phyloP scores from a whole-genome alignment of 208 protist genomes.

The Leishmania tarentolae region DNA sequence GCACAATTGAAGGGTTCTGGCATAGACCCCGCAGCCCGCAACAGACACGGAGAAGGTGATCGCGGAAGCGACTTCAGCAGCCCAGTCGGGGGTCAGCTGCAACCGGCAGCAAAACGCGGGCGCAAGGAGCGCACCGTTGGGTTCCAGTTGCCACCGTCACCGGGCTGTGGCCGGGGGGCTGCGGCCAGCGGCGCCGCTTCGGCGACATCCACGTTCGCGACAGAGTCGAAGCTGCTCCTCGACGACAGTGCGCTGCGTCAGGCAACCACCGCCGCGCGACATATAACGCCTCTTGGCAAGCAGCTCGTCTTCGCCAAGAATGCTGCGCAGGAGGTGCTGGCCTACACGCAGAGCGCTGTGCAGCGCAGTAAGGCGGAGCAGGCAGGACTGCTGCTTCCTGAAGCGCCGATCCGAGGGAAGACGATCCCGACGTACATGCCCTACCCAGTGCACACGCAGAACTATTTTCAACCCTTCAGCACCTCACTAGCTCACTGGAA shows the following conservation, averaged over 20 bases:
- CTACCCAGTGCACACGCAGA: slow-evolving; percentile 53
- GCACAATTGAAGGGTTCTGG: slow-evolving; percentile 14
- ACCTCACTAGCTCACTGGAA: slow-evolving; percentile 77
- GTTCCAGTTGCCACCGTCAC: slow-evolving; percentile 55
- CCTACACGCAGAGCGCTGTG: slow-evolving; percentile 66
- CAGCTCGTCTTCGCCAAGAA: slow-evolving; percentile 75
- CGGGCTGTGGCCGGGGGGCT: not conserved
- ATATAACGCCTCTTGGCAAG: slow-evolving; percentile 79
- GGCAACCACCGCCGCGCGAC: slow-evolving; percentile 55
- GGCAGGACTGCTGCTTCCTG: slow-evolving; percentile 54
- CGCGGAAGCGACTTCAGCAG: not conserved
- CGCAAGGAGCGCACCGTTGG: slow-evolving; percentile 67
- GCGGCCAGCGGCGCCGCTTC: not conserved
- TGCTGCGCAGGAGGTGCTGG: slow-evolving; percentile 42
- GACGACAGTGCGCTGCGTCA: slow-evolving; percentile 59
- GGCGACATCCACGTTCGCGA: slow-evolving; percentile 13
- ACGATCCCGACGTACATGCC: slow-evolving; percentile 72
- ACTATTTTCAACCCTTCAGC: slow-evolving; percentile 85
- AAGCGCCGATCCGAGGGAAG: slow-evolving; percentile 53
- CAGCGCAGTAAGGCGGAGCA: slow-evolving; percentile 72
- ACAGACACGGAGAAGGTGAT: not conserved
- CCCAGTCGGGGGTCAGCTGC: not conserved
- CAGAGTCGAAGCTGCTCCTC: not conserved
- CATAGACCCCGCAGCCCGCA: not conserved
- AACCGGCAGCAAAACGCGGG: slow-evolving; percentile 33